Evolutionary conservation across 2,329 filamentous ascomycete species (phyloP).

Genomic region (Stylonectria norvegica): DNA sequence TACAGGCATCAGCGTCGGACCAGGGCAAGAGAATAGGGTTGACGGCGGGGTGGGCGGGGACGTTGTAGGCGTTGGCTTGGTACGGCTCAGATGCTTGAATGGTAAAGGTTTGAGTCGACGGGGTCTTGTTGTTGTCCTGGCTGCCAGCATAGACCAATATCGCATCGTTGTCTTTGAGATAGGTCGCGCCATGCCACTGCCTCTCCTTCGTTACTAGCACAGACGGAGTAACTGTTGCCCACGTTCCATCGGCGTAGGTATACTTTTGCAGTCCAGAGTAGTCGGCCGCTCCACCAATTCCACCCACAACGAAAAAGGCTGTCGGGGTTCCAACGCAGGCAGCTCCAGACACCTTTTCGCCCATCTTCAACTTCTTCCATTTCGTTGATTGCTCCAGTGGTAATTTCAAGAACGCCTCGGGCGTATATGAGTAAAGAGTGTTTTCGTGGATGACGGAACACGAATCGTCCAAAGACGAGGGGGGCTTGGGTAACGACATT

Average conservation of each 20-base stretch:
- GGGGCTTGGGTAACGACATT: slow-evolving; percentile 72
- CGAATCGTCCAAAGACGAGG: slow-evolving; percentile 66
- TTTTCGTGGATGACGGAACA: slow-evolving; percentile 80
- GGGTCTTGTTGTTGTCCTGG: slow-evolving; percentile 53
- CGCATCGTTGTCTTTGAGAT: slow-evolving; percentile 64
- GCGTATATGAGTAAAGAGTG: slow-evolving; percentile 79
- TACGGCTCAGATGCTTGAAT: slow-evolving; percentile 66
- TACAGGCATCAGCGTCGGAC: slow-evolving; percentile 65
- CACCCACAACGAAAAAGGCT: slow-evolving; percentile 79
- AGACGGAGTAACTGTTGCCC: slow-evolving; percentile 45
- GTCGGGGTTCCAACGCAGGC: slow-evolving; percentile 73
- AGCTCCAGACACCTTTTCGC: slow-evolving; percentile 68
- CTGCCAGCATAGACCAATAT: slow-evolving; percentile 81
- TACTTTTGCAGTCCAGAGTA: slow-evolving; percentile 75
- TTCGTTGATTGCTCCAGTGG: slow-evolving; percentile 62
- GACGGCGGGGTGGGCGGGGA: slow-evolving; percentile 55
- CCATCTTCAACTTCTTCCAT: slow-evolving; percentile 66
- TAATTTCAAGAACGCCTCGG: slow-evolving; percentile 71
- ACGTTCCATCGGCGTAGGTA: slow-evolving; percentile 51
- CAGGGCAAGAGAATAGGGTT: slow-evolving; percentile 72
- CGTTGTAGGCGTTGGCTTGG: slow-evolving; percentile 50
- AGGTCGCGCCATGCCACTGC: slow-evolving; percentile 70
- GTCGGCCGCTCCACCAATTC: slow-evolving; percentile 48
- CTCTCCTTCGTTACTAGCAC: slow-evolving; percentile 62
- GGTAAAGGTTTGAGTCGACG: slow-evolving; percentile 72